Conservation (phyloP, 202 grass and related monocot species). For the Schoenoplectus tabernaemontani region DNA sequence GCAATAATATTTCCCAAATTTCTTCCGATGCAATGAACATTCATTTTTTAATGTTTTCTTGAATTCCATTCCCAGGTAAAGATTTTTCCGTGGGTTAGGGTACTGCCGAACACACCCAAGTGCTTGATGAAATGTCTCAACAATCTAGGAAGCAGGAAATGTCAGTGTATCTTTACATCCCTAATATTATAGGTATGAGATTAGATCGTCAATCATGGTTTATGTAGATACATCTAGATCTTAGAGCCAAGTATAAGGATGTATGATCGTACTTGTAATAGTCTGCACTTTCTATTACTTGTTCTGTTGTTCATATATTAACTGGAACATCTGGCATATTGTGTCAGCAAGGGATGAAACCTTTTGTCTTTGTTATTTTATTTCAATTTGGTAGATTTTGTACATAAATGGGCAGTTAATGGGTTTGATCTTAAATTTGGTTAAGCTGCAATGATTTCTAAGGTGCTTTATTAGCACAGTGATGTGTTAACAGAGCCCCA, state of each 20-base stretch:
- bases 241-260: not conserved
- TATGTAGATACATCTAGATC: not conserved
- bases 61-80: no score
- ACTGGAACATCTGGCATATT: not conserved
- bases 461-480: no score
- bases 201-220: not conserved
- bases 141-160: conserved; percentile 20
- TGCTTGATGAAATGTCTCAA: conserved; percentile 26
- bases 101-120: no score
- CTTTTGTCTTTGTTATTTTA: not conserved
- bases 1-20: no score
- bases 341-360: not conserved
- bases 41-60: no score
- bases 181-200: conserved; percentile 70
- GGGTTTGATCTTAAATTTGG: not conserved
- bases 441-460: not conserved
- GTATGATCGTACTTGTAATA: not conserved
- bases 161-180: conserved; percentile 83
- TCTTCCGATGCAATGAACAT: no score
- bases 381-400: not conserved
- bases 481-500: not conserved
- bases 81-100: no score
- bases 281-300: not conserved
- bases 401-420: not conserved
- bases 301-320: not conserved